Evolutionary conservation across 2,329 filamentous ascomycete genomes (phyloP).

Genomic region (Cladosporium sp.): DNA sequence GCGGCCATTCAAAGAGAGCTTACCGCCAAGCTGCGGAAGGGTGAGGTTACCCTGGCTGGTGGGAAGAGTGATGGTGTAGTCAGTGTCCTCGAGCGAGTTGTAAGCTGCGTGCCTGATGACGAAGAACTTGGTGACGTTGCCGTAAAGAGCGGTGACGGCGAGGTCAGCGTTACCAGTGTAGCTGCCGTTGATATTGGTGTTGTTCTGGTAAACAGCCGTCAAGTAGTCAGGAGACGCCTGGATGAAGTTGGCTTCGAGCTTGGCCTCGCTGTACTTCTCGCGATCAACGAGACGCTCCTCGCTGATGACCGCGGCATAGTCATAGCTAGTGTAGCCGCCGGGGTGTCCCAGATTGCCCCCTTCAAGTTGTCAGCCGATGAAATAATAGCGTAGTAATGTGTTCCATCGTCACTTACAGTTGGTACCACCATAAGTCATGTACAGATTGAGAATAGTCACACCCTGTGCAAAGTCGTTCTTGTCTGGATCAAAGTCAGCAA

Average conservation of each 20-base stretch:
- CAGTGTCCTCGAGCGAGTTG: conserved; percentile 51
- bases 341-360: conserved; percentile 64
- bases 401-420: conserved; percentile 58
- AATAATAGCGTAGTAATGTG: not conserved
- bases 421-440: conserved; percentile 76
- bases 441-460: conserved; percentile 40
- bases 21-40: conserved; percentile 56
- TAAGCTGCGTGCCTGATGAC: conserved; percentile 62
- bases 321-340: conserved; percentile 55
- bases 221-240: conserved; percentile 69
- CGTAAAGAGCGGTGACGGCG: conserved; percentile 59
- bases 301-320: conserved; percentile 60
- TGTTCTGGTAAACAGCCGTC: conserved; percentile 51
- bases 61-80: conserved; percentile 60
- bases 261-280: conserved; percentile 77
- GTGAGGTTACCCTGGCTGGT: conserved; percentile 56
- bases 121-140: conserved; percentile 57
- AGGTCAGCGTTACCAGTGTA: conserved; percentile 52
- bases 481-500: not conserved
- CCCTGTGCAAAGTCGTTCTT: conserved; percentile 11
- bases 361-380: not conserved
- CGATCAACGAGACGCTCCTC: conserved; percentile 65
- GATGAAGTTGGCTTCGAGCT: conserved; percentile 70
- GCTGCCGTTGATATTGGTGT: conserved; percentile 44
- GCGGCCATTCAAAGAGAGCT: conserved; percentile 55